Evolutionary conservation across 305 asterid genomes (phyloP), one percentile per base, ranked within the genome.

Genomic region (Fraxinus velutina): DNA sequence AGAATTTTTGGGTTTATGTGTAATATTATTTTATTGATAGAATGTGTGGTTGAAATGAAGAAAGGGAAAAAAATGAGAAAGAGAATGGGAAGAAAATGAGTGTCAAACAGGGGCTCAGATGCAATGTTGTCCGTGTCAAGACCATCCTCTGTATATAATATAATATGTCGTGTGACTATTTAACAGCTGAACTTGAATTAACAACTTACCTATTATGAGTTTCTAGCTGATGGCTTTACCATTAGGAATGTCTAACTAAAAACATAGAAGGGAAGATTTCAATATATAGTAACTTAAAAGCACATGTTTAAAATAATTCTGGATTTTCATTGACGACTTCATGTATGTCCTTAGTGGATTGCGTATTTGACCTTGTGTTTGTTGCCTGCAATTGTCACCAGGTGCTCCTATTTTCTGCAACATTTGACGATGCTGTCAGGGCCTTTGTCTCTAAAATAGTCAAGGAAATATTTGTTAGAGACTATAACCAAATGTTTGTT

Each of bases 401-500:
- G 99, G 97, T 95, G 86, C 97, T 93, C 82, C 86, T 95, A 57
- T 95, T 95, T 86, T 95, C 99, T 19, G 99, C 98, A 34, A 95
- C 99, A 4, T 95, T 95, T 84, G 89, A 89, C 84, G 98, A 92
- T 79, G 85, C 86, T 10, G 99, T 95, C 66, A 90, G 68, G 86
- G 81, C 88, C 19, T 95, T 95, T 78, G 97, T 91, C 36, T 83
- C 91, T 12, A 92, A 92, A 86, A 92, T 91, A 78, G 93, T 90
- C 33, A 86, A 87, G 76, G 96, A 92, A 21, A 88, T 93, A 19
- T 95, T 93, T 64, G 88, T 87, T 10, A 81, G 82, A 86, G 97
- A 91, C 68, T 90, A 91, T 83, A 96, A 94, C 81, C 92, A 94
- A 79, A 88, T 96, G 95, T 92, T 92, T 83, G 97, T 96, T 73